A percentile compares a stretch with the other conserved stretches of the same genome.
phyloP scores from a whole-genome alignment of 768 basidiomycete genomes.

The Amanita polypyramis region DNA sequence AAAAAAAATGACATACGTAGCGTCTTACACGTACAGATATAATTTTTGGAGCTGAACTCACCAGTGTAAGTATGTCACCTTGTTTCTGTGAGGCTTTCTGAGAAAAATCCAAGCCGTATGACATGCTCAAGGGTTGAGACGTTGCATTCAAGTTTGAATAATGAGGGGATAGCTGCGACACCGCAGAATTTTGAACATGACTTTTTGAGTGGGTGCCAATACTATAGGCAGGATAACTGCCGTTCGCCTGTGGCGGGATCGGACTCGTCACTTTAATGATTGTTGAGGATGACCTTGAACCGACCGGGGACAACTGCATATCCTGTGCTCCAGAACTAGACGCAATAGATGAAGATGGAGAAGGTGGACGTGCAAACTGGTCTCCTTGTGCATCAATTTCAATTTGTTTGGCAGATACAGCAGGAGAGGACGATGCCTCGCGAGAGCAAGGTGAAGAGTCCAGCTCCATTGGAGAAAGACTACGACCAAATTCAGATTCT shows the following conservation, averaged over 20 bases:
- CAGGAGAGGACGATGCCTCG: neutral
- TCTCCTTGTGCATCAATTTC: neutral
- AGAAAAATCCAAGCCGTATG: neutral
- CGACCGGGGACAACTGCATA: slow-evolving; percentile 18
- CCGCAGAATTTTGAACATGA: neutral
- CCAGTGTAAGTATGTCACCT: neutral
- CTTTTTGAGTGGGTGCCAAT: neutral
- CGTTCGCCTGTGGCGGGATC: neutral
- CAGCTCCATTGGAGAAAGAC: slow-evolving; percentile 54
- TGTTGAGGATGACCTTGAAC: slow-evolving; percentile 5
- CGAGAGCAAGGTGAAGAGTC: slow-evolving; percentile 32
- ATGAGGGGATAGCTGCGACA: neutral
- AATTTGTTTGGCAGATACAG: neutral
- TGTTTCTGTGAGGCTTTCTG: neutral
- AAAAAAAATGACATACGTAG: neutral
- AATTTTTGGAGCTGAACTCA: neutral
- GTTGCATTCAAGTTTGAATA: neutral
- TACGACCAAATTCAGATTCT: slow-evolving; percentile 27
- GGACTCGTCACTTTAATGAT: neutral
- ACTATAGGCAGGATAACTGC: neutral
- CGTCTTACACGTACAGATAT: neutral
- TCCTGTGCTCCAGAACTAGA: slow-evolving; percentile 18
- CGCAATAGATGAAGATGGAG: slow-evolving; percentile 15
- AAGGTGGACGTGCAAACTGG: slow-evolving; percentile 13
- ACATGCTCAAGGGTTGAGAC: neutral